These are phyloP conservation scores for Arabidopsis arenosa DNA, from an alignment of 345 rosid genomes.

Conservation along the genomic window DNA sequence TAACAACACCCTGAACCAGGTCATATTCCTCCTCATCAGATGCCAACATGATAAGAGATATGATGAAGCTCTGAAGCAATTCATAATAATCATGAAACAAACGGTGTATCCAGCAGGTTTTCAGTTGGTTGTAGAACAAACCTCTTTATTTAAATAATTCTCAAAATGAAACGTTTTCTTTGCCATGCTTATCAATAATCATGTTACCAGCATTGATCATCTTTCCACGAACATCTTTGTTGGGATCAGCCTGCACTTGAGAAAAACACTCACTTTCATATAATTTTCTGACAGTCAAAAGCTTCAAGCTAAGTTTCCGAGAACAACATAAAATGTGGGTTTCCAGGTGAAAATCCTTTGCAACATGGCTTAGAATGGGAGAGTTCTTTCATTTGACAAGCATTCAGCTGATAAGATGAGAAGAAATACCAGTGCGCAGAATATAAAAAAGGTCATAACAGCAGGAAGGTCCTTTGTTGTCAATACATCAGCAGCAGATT, in stretches of 20 bases:
- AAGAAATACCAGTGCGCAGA: conserved; percentile 82
- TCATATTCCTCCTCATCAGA: conserved; percentile 92
- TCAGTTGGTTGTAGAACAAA: conserved; percentile 41
- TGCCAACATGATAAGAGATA: conserved; percentile 58
- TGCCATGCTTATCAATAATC: conserved; percentile 94
- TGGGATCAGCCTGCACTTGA: conserved; percentile 84
- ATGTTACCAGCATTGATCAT: conserved; percentile 95
- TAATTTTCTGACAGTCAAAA: conserved; percentile 8
- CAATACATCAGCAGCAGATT: conserved; percentile 89
- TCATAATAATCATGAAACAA: conserved; percentile 10
- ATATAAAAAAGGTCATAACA: conserved; percentile 94
- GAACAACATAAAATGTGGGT: conserved; percentile 15
- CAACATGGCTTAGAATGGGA: conserved; percentile 29
- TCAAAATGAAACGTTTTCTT: conserved; percentile 90
- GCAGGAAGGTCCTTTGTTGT: conserved; percentile 95
- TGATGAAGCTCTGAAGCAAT: conserved; percentile 23
- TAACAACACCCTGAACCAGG: conserved; percentile 97
- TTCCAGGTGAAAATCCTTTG: background rate
- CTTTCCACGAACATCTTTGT: conserved; percentile 97
- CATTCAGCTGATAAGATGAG: conserved; percentile 36
- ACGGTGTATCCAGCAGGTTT: conserved; percentile 13
- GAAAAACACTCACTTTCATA: conserved; percentile 17
- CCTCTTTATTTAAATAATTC: conserved; percentile 94
- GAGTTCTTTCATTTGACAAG: background rate
- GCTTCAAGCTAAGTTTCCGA: background rate